Evolutionary conservation across 768 basidiomycete genomes (phyloP), one percentile per base, ranked within the genome.

Genomic region (Peribolospora kevripleyi): DNA sequence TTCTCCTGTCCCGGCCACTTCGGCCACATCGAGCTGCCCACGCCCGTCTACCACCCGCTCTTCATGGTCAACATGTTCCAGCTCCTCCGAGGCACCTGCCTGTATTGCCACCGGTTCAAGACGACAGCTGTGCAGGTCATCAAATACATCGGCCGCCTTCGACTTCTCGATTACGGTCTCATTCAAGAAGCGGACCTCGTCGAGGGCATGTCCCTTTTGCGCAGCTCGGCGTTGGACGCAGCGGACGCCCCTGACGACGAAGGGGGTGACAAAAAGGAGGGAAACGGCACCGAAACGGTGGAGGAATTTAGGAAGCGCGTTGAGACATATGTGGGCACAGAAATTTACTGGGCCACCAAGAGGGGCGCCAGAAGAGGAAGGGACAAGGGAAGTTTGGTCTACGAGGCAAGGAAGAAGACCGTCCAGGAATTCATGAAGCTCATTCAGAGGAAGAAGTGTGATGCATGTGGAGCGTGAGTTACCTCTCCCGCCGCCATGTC

Each of bases 1-100:
- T 97, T 81, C 70, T 81, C 81, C 57, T 98, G 93, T 67, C 90
- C 93, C 2, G 93, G 93, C 13, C 93, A 98, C 68, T 98, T 82
- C 69, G 93, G 93, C 25, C 93, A 97, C 68, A 91, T 98, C 58
- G 87, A 95, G 58, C 76, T 98, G 5, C 88, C 91, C 14, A 76
- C 82, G 13, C 90, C 93, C 10, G 85, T 97, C 3, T 97, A 84
- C 65, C 91, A 98, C 64, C 93, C 93, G 0, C 70, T 98, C 45
- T 98, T 97, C 69, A 86, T 97, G 79, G 72, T 74, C 41, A 84
- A 90, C 63, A 80, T 82, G 73, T 90, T 80, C 66, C 81, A 81
- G 59, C 70, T 97, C 49, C 71, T 98, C 25, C 78, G 90, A 55
- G 81, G 81, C 43, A 78, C 78, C 10, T 98, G 93, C 70, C 69